Evolutionary conservation across 2,329 filamentous ascomycete genomes (phyloP).

Genomic region (Phoma herbarum): DNA sequence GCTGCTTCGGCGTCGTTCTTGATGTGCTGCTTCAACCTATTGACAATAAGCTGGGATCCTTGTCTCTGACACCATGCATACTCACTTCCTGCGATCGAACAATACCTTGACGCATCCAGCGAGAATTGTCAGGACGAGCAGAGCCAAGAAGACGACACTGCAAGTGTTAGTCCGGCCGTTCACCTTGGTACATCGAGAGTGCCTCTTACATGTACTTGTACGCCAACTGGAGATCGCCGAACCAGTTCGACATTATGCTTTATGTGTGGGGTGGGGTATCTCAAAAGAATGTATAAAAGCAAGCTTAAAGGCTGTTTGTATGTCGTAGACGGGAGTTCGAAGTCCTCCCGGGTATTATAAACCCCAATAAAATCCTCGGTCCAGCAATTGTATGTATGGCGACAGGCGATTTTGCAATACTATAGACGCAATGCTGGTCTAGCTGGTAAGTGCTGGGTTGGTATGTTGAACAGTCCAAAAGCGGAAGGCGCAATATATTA

Average conservation of each 20-base stretch:
- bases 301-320: not conserved
- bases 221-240: slow-evolving; percentile 46
- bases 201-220: slow-evolving; percentile 50
- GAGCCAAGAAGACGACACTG: slow-evolving; percentile 47
- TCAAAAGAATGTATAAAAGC: slow-evolving; percentile 1
- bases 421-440: not conserved
- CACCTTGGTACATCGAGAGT: not conserved
- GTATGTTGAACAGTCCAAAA: slow-evolving; percentile 29
- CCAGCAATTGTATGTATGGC: not conserved
- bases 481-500: slow-evolving; percentile 22
- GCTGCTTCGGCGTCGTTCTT: slow-evolving; percentile 39
- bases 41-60: slow-evolving; percentile 20
- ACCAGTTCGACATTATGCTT: slow-evolving; percentile 45
- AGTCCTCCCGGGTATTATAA: not conserved
- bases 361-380: not conserved
- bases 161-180: slow-evolving; percentile 17
- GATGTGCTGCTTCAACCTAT: slow-evolving; percentile 43
- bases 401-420: not conserved
- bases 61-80: not conserved
- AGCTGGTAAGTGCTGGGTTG: slow-evolving; percentile 1
- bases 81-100: slow-evolving; percentile 47
- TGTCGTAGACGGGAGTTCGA: not conserved
- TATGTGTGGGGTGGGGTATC: slow-evolving; percentile 15
- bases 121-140: slow-evolving; percentile 44
- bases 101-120: slow-evolving; percentile 49